Conservation (phyloP, 441 rosid species). For the Syzygium syzygioides region DNA sequence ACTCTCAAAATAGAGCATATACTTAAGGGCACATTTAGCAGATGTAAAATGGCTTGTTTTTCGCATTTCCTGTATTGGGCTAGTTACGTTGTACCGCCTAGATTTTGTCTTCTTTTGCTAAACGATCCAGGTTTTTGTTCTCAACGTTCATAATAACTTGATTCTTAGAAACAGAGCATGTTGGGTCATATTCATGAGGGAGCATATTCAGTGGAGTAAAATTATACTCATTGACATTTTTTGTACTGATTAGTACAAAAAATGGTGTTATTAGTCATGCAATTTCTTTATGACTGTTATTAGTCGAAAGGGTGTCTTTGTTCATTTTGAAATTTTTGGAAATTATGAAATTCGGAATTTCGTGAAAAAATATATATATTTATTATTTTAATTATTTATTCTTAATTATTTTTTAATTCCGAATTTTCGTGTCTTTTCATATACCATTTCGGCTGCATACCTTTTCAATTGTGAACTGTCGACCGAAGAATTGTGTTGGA, state of each 20-base stretch:
- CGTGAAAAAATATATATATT: too few species aligned
- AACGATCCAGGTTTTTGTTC: neutral
- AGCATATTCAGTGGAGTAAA: neutral
- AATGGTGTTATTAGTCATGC: too few species aligned
- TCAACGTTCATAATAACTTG: neutral
- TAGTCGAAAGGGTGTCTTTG: too few species aligned
- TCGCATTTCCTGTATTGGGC: neutral
- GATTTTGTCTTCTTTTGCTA: neutral
- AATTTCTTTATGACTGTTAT: too few species aligned
- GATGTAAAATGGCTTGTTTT: neutral
- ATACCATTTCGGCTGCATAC: too few species aligned
- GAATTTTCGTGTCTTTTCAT: too few species aligned
- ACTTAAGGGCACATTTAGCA: neutral
- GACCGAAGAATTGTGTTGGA: too few species aligned
- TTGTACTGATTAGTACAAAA: neutral
- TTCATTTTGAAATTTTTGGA: too few species aligned
- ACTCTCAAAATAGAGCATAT: neutral
- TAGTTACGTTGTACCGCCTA: neutral
- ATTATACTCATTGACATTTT: neutral
- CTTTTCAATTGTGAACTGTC: too few species aligned
- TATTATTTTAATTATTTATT: too few species aligned
- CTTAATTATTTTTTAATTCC: too few species aligned
- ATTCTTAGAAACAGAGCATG: neutral
- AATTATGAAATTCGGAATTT: too few species aligned
- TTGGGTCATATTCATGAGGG: neutral